Evolutionary conservation across 306 rosid species (phyloP), one percentile per base, ranked within the genome.

Genomic region (Senna tora): DNA sequence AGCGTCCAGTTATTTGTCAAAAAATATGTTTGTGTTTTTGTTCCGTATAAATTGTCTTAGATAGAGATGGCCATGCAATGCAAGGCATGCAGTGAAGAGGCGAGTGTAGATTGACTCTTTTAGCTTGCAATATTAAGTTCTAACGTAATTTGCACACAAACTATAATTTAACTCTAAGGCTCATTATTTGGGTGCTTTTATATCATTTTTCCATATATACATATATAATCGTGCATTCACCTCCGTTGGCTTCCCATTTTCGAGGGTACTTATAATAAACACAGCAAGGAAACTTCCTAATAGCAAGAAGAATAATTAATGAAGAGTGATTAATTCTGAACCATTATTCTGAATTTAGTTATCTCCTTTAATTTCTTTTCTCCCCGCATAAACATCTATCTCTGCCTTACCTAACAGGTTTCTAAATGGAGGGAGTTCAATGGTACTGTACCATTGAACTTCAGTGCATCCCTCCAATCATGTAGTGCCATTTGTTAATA

Each of bases 51-150:
- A 4, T 55, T 53, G 33, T 20, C 60, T 3, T 22, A 25, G n/a
- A 5, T 25, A 11, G 36, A 10, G 61, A 56, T 56, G 63, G 63
- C 63, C 63, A 52, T 52, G 58, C 32, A 30, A 52, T 52, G 58
- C 32, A 30, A 25, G 9, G 62, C 62, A 25, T 56, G 38, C 36
- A 25, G 20, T 9, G 58, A 21, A 20, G 32, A 52, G 30, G 6
- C 28, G 2, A 21, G 2, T 13, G 58, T 17, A 14, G 32, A 50
- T 50, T 17, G 25, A 19, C 12, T 0, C 17, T 50, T 50, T 16
- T 17, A 50, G 56, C 4, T 50, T 54, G 34, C 11, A 9, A 9
- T n/a, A n/a, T 28, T 25, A 25, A 22, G 58, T 6, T 21, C 6
- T 20, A 25, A 22, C 65, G 42, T 58, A n/a, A 58, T 32, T 3